Conservation (phyloP, 805 yeast species). For the Clavispora fructus region DNA sequence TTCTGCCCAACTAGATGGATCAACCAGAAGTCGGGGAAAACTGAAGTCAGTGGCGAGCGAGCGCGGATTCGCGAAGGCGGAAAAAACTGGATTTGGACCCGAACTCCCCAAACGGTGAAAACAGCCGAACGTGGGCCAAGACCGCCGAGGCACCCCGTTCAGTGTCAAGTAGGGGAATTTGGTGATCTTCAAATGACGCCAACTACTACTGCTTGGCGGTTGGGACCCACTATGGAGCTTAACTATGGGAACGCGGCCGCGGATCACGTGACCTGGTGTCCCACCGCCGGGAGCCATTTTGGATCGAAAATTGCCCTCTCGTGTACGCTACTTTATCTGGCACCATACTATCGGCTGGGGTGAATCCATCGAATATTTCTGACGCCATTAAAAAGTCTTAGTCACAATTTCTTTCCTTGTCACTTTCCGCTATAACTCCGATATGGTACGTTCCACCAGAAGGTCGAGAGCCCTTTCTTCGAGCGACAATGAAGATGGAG, state of each 20-base stretch:
- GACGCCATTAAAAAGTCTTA: not conserved
- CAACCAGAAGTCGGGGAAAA: not conserved
- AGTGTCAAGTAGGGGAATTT: not conserved
- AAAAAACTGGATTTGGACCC: not conserved
- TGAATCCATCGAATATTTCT: not conserved
- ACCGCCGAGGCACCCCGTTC: too few relatives aligned
- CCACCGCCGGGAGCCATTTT: not conserved
- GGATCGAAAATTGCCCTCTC: not conserved
- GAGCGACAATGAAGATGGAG: constrained; percentile 9
- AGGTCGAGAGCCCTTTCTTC: constrained; percentile 9
- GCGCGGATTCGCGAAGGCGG: not conserved
- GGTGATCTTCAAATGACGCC: not conserved
- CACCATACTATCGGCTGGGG: not conserved
- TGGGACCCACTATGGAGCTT: not conserved
- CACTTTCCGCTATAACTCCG: constrained; percentile 10
- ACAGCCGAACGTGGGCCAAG: not conserved
- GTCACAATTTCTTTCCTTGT: constrained; percentile 8
- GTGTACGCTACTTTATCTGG: not conserved
- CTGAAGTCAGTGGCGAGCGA: not conserved
- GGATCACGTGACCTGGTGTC: not conserved
- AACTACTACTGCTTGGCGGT: not conserved
- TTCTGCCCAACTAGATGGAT: not conserved
- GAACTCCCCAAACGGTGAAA: not conserved
- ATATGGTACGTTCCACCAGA: constrained; percentile 11
- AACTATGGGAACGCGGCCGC: not conserved